Conservation (phyloP, 257 asterid genomes). For the Cynanchum wilfordii region DNA sequence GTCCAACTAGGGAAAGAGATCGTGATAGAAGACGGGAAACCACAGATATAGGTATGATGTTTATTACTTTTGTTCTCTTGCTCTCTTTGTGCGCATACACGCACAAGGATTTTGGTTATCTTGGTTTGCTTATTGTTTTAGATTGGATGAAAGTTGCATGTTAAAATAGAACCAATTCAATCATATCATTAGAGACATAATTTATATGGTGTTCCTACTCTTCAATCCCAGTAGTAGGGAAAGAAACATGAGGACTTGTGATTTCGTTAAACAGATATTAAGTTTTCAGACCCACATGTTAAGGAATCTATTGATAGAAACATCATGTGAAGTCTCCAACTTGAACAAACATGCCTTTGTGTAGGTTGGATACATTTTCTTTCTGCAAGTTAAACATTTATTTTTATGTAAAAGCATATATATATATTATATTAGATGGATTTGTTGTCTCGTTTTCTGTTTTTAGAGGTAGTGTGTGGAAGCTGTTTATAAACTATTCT, state of each 20-base stretch:
- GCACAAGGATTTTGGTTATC: background rate
- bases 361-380: background rate
- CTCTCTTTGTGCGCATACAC: background rate
- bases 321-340: background rate
- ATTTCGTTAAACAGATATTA: background rate
- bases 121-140: background rate
- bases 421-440: background rate
- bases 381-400: background rate
- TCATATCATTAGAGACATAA: background rate
- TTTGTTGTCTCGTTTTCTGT: background rate
- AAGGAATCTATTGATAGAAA: background rate
- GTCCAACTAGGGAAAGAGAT: constrained; percentile 84
- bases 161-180: background rate
- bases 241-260: background rate
- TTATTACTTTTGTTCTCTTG: background rate
- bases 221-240: background rate
- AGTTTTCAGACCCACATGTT: background rate
- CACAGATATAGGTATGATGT: constrained; percentile 62
- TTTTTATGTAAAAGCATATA: background rate
- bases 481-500: constrained; percentile 38
- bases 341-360: background rate
- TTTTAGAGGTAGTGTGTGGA: constrained; percentile 26
- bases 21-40: constrained; percentile 76
- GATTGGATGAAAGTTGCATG: background rate
- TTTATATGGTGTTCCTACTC: background rate